Conservation (phyloP, 306 rosid genomes). For the Argentina anserina region DNA sequence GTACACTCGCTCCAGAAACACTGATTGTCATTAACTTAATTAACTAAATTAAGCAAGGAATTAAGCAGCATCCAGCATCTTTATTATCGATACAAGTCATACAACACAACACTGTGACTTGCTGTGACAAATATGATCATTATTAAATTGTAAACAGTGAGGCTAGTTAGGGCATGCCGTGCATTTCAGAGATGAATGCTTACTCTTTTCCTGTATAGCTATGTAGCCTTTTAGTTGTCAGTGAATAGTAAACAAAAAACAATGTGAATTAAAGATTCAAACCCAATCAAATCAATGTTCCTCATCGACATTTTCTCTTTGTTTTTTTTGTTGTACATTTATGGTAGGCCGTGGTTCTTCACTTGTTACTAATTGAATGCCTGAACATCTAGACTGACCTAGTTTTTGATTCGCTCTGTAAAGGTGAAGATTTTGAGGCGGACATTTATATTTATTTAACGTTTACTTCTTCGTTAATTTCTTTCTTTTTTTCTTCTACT, state of each 20-base stretch:
- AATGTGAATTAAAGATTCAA: neutral
- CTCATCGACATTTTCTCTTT: neutral
- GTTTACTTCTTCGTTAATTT: neutral
- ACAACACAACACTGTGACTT: neutral
- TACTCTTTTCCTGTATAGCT: neutral
- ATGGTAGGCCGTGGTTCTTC: neutral
- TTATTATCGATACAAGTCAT: neutral
- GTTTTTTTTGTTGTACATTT: neutral
- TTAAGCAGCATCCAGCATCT: neutral
- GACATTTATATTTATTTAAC: neutral
- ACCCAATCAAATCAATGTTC: slow-evolving; percentile 1
- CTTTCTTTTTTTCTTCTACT: no score
- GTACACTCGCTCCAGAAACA: neutral
- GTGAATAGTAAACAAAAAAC: slow-evolving; percentile 8
- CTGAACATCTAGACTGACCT: slow-evolving; percentile 14
- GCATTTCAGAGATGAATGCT: neutral
- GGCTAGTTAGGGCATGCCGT: neutral
- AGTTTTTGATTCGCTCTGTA: slow-evolving; percentile 4
- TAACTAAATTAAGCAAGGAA: no score
- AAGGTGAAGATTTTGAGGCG: slow-evolving; percentile 11
- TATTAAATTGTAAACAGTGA: neutral
- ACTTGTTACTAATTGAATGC: slow-evolving; percentile 12
- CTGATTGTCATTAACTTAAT: neutral
- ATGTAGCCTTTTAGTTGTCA: slow-evolving; percentile 4
- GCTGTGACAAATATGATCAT: neutral